Evolutionary conservation across 1,284 basidiomycete genomes (phyloP).

Genomic region (Porogramme epimiltina): DNA sequence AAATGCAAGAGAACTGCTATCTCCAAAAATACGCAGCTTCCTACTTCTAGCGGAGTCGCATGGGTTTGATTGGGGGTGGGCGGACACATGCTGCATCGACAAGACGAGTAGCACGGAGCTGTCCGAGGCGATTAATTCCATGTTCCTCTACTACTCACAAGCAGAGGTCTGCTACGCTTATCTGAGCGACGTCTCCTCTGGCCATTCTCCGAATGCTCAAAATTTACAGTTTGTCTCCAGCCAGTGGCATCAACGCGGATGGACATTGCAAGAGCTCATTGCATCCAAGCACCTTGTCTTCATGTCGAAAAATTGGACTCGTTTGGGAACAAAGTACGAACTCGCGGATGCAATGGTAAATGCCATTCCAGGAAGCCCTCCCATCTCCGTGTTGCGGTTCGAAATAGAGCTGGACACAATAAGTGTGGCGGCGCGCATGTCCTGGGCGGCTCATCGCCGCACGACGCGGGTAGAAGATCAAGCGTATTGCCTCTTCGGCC

Average conservation of each 20-base stretch:
- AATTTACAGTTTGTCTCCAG: too few relatives aligned
- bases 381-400: slow-evolving; percentile 1
- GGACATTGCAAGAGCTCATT: slow-evolving; percentile 16
- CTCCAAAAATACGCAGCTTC: background rate
- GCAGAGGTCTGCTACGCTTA: too few relatives aligned
- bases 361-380: background rate
- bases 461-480: slow-evolving; percentile 12
- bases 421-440: slow-evolving; percentile 14
- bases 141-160: too few relatives aligned
- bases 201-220: too few relatives aligned
- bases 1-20: background rate
- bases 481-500: slow-evolving; percentile 12
- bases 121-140: too few relatives aligned
- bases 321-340: slow-evolving; percentile 4
- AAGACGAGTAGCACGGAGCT: too few relatives aligned
- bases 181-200: background rate
- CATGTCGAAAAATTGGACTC: slow-evolving; percentile 5
- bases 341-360: slow-evolving; percentile 4
- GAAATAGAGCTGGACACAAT: background rate
- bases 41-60: background rate
- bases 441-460: slow-evolving; percentile 9
- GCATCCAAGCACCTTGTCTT: slow-evolving; percentile 8
- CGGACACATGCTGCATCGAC: too few relatives aligned
- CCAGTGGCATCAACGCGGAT: slow-evolving; percentile 12
- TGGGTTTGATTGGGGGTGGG: background rate